Conservation (phyloP, 2,329 filamentous ascomycete species). For the Gaeumannomyces sp. region DNA sequence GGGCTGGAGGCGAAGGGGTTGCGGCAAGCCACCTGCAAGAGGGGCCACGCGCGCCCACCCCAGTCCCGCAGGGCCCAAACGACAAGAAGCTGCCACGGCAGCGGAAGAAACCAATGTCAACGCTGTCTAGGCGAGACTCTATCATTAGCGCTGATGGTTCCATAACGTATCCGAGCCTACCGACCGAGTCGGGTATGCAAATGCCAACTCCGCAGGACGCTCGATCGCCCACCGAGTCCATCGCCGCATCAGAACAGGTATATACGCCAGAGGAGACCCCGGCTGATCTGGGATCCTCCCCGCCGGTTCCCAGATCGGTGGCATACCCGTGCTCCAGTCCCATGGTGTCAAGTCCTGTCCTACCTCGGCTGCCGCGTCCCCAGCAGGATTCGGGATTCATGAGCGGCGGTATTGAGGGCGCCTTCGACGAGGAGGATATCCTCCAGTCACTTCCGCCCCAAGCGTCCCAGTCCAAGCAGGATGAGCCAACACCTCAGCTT, state of each 20-base stretch:
- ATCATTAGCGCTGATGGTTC: slow-evolving; percentile 26
- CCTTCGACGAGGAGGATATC: slow-evolving; percentile 56
- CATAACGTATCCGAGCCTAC: slow-evolving; percentile 20
- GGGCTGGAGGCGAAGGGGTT: slow-evolving; percentile 32
- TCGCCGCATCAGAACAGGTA: slow-evolving; percentile 44
- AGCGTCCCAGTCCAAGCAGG: slow-evolving; percentile 14
- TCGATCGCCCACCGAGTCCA: slow-evolving; percentile 48
- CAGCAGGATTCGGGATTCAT: slow-evolving; percentile 76
- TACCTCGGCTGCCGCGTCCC: slow-evolving; percentile 56
- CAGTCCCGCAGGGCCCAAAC: slow-evolving; percentile 50
- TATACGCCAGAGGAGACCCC: slow-evolving; percentile 60
- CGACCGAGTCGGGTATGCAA: slow-evolving; percentile 29
- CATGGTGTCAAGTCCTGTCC: slow-evolving; percentile 71
- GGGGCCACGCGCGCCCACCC: slow-evolving; percentile 70
- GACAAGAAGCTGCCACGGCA: slow-evolving; percentile 15
- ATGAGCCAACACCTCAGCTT: slow-evolving; percentile 10
- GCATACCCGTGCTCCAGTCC: slow-evolving; percentile 53
- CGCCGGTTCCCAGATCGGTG: slow-evolving; percentile 65
- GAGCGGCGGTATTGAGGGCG: slow-evolving; percentile 68
- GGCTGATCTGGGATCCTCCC: slow-evolving; percentile 81
- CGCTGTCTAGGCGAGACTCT: slow-evolving; percentile 49
- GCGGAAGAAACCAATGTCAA: slow-evolving; percentile 38
- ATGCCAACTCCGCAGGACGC: slow-evolving; percentile 38
- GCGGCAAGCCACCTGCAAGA: slow-evolving; percentile 55
- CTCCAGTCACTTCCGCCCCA: slow-evolving; percentile 33